A percentile compares a stretch with the other conserved stretches of the same genome.
These are phyloP conservation scores for Colletotrichum sidae DNA, from an alignment of 2,329 filamentous ascomycete genomes.

Conservation along the genomic window DNA sequence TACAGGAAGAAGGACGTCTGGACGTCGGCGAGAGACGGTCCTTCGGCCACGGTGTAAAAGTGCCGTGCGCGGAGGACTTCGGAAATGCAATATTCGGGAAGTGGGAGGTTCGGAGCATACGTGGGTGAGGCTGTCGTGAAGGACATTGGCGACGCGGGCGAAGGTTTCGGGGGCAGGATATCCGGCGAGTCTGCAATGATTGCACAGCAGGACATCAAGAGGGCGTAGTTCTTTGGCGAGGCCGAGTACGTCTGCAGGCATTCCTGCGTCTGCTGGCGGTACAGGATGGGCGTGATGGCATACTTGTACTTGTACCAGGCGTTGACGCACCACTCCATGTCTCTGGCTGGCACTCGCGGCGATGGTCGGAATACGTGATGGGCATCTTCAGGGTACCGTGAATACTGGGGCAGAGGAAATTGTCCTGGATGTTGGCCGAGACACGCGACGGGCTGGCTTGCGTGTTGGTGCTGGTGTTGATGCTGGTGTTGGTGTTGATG, in stretches of 20 bases:
- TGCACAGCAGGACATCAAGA: conserved; percentile 45
- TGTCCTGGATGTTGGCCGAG: too few species aligned
- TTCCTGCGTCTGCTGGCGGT: conserved; percentile 40
- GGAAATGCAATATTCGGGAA: conserved; percentile 42
- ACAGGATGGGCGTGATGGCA: conserved; percentile 47
- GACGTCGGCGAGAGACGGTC: conserved; percentile 42
- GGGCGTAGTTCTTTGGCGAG: conserved; percentile 41
- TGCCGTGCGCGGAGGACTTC: conserved; percentile 44
- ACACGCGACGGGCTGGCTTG: background rate
- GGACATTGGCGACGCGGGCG: too few species aligned
- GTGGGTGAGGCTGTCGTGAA: background rate
- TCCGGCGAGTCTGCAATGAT: conserved; percentile 45
- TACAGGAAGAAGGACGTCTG: conserved; percentile 50
- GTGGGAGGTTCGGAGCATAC: conserved; percentile 28
- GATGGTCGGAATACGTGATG: background rate
- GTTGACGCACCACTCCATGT: conserved; percentile 42
- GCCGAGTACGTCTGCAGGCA: conserved; percentile 30
- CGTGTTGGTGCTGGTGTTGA: too few species aligned
- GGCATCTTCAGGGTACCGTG: background rate
- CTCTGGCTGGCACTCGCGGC: conserved; percentile 19
- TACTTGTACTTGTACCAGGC: conserved; percentile 50
- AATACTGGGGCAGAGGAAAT: too few species aligned
- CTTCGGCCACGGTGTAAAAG: conserved; percentile 42
- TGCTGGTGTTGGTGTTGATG: background rate
- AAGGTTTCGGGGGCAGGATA: conserved; percentile 33